Evolutionary conservation across 352 stramenopile species (phyloP), one percentile per base, ranked within the genome.

Genomic region (Pythium dissimile): DNA sequence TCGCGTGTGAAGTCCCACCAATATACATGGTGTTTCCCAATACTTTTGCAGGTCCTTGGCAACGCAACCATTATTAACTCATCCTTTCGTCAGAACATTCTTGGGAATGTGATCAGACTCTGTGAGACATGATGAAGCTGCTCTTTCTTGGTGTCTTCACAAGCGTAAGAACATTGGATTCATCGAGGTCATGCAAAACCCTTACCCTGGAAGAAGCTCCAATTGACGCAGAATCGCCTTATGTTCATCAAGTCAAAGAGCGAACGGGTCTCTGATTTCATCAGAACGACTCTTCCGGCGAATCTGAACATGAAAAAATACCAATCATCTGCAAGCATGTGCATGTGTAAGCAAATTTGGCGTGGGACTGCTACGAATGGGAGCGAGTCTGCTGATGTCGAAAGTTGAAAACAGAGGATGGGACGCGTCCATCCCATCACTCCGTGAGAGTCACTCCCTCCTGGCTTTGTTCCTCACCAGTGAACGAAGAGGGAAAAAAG

Each of bases 1-100:
- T 49, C 24, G 20, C 24, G 9, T 18, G 34, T 49, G 42, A 49
- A 34, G 21, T 41, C 7, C 7, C 34, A 41, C 20, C 34, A 41
- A 20, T 41, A 41, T 16, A 49, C 21, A 51, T 24, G 38, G 44
- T 51, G 27, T 34, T 51, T 51, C 38, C 44, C 44, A 30, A 51
- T 51, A 51, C 44, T 51, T 51, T 51, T 54, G 43, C 31, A 15
- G 16, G n/a, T 20, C n/a, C 20, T 31, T 18, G 27, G 16, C 20
- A 16, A 12, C 5, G 31, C 31, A 35, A 35, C 34, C 4, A 12
- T 12, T 12, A 41, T 41, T 41, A 41, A 41, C 34, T 41, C 34
- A 41, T 41, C 34, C 31, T 13, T 13, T 8, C 8, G 34, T 35
- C 13, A 16, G 34, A 41, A 41, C 20, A 16, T 41, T 41, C 34